Base-by-base conservation (phyloP, 805 yeast species). In the Wickerhamomyces hampshirensis region DNA sequence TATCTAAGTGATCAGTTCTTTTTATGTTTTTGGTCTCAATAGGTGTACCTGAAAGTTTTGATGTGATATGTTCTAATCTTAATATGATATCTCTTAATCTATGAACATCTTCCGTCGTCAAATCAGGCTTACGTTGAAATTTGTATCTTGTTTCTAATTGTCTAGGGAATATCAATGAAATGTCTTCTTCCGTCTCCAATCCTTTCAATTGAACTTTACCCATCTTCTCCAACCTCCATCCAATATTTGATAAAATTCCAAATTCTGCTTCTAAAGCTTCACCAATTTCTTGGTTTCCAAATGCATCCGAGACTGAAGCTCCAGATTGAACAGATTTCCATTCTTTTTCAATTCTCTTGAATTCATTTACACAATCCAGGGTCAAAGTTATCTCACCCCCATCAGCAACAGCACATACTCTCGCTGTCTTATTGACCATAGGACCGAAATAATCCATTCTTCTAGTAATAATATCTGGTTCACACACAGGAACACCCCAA, bases 391-490 rank as follows among this genome's bases (percentile, higher is more conserved):
- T 85, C 59, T 91, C 96, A n/a, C 99, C 99, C 41, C 99, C 99
- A 59, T 87, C 96, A 0, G 98, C 99, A 34, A 86, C 84, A 6
- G 95, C 84, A 55, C 89, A 81, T 18, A 93, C 91, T 51, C 99
- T 73, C 1, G 98, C 81, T 1, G 99, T 86, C 34, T 96, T 72
- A 53, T 93, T 93, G 23, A 93, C 99, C 88, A 93, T 89, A 0
- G 99, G 98, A 0, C 99, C 99, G 51, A 93, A 84, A 60, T 93
- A 93, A 63, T 93, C 99, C 98, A 93, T 93, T 66, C 99, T 78
- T 48, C 88, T 77, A 0, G 98, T 93, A 36, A 89, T 89, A 41
- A 91, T 82, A 65, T 93, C 99, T 6, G 83, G 75, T 59, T 93
- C 99, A 52, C 95, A 86, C 28, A 91, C 97, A 0, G 99, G 98